These are phyloP conservation scores for Phoenix dactylifera DNA, from an alignment of 176 grass and related monocot genomes.

Conservation along the genomic window DNA sequence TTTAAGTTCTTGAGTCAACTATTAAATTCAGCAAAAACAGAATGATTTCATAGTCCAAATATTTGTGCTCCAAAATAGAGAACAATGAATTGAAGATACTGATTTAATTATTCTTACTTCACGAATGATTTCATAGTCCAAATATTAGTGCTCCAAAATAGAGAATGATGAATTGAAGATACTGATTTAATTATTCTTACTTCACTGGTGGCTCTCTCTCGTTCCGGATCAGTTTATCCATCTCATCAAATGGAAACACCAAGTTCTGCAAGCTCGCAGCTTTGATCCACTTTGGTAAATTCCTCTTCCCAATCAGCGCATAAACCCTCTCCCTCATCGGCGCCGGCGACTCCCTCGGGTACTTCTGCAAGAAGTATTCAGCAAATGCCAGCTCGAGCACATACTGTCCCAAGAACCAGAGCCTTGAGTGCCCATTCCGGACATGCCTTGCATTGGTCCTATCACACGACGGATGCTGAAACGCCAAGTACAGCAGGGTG, in stretches of 20 bases:
- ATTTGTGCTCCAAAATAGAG: not conserved
- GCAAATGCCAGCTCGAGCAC: slow-evolving; percentile 84
- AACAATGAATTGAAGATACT: slow-evolving; percentile 7
- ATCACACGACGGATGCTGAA: slow-evolving; percentile 68
- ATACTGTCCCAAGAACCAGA: slow-evolving; percentile 76
- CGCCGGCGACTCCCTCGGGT: slow-evolving; percentile 82
- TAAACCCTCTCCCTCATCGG: slow-evolving; percentile 93
- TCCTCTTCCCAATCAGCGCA: slow-evolving; percentile 67
- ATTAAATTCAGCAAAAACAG: too few relatives aligned
- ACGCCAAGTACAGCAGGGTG: slow-evolving; percentile 82
- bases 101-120: slow-evolving; percentile 49
- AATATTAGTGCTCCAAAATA: not conserved
- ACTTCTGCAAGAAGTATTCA: slow-evolving; percentile 92
- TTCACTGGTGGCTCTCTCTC: slow-evolving; percentile 71
- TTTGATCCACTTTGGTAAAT: slow-evolving; percentile 71
- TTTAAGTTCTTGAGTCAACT: too few relatives aligned
- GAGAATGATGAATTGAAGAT: not conserved
- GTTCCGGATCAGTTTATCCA: slow-evolving; percentile 90
- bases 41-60: too few relatives aligned
- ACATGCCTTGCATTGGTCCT: slow-evolving; percentile 67
- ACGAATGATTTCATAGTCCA: not conserved
- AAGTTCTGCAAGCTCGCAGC: slow-evolving; percentile 93
- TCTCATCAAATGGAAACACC: slow-evolving; percentile 88
- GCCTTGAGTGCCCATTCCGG: slow-evolving; percentile 78
- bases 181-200: slow-evolving; percentile 38